Conservation (phyloP, 2,329 filamentous ascomycete genomes). For the Ceratocystis alfenasii region DNA sequence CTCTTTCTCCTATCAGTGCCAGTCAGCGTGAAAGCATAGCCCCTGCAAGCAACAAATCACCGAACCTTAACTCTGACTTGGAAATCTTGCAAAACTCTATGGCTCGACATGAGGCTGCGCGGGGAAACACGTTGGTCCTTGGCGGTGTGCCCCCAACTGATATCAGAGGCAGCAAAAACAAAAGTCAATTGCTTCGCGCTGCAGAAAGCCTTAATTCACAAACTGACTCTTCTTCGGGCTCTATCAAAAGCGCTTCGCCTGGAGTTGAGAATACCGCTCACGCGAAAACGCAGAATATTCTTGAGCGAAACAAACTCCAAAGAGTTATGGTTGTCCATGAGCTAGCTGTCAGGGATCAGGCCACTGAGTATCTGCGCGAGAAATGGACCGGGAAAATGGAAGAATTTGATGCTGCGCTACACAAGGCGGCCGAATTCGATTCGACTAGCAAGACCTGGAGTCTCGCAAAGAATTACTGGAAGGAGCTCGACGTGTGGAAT, state of each 20-base stretch:
- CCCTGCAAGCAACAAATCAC: conserved; percentile 25
- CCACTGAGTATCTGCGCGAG: conserved; percentile 38
- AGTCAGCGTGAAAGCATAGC: conserved; percentile 22
- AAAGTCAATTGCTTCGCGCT: conserved; percentile 14
- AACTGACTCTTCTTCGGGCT: conserved; percentile 46
- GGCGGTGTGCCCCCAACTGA: conserved; percentile 24
- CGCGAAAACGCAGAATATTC: conserved; percentile 39
- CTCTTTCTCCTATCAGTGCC: conserved; percentile 1
- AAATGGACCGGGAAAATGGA: conserved; percentile 41
- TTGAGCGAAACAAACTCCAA: conserved; percentile 43
- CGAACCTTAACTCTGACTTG: conserved; percentile 39
- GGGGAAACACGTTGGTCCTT: conserved; percentile 23
- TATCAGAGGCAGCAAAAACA: conserved; percentile 3
- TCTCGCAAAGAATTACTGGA: conserved; percentile 46
- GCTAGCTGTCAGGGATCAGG: conserved; percentile 43
- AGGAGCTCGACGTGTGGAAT: conserved; percentile 52
- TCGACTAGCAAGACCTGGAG: conserved; percentile 40
- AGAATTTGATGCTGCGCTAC: conserved; percentile 44
- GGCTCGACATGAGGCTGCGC: conserved; percentile 35
- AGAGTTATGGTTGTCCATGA: conserved; percentile 47
- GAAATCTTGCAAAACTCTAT: conserved; percentile 38
- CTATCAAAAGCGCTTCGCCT: conserved; percentile 42
- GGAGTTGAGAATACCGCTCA: conserved; percentile 27
- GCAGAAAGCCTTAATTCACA: conserved; percentile 32
- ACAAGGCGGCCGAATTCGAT: conserved; percentile 47